phyloP scores from a whole-genome alignment of 2,329 filamentous ascomycete genomes.

The Ceratocystis cubensis region DNA sequence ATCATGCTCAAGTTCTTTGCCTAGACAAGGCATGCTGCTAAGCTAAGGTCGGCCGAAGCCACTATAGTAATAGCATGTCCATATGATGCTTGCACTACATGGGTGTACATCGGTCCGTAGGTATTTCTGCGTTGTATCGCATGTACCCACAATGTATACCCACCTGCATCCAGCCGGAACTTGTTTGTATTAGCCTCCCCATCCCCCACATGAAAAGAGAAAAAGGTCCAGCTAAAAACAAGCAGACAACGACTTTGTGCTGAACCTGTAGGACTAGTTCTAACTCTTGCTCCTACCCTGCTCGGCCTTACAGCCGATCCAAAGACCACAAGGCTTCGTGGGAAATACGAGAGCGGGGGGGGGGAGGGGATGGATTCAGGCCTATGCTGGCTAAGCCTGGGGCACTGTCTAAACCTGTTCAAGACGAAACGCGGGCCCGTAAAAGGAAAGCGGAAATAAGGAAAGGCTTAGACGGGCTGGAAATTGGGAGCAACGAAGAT shows the following conservation, averaged over 20 bases:
- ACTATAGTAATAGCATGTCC: neutral
- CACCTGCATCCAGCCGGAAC: neutral
- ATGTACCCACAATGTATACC: neutral
- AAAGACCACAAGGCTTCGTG: neutral
- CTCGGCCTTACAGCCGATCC: neutral
- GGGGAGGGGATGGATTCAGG: neutral
- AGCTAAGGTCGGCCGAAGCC: neutral
- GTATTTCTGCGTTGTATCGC: neutral
- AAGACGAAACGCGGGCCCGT: neutral
- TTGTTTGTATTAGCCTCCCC: neutral
- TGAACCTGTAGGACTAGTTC: no score
- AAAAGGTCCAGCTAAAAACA: no score
- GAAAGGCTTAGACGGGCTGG: neutral
- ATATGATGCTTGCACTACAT: neutral
- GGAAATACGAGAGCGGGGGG: neutral
- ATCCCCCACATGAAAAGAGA: neutral
- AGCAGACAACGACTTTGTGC: no score
- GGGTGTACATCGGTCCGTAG: neutral
- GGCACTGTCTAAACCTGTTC: neutral
- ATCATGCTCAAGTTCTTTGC: neutral
- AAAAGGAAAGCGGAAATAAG: neutral
- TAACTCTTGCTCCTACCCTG: no score
- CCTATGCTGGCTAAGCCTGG: neutral
- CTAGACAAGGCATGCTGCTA: neutral
- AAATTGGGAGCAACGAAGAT: conserved; percentile 1